These are phyloP conservation scores for Colletotrichum karsti DNA, from an alignment of 2,329 filamentous ascomycete species.

Conservation along the genomic window DNA sequence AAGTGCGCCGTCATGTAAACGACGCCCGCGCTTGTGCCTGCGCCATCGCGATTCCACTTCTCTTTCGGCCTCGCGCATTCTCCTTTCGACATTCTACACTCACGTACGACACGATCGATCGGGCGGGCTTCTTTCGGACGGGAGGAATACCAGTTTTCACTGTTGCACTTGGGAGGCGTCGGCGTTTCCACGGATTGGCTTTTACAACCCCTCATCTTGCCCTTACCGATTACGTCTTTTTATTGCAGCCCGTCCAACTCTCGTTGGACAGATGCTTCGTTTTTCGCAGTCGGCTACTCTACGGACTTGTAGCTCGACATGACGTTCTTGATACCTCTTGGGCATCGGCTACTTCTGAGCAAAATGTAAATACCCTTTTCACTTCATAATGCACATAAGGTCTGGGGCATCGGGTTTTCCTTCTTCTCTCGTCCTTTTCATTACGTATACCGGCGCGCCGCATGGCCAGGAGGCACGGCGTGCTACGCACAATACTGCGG, in stretches of 20 bases:
- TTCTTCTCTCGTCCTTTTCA: background rate
- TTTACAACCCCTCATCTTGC: constrained; percentile 2
- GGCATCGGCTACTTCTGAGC: constrained; percentile 17
- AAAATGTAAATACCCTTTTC: constrained; percentile 26
- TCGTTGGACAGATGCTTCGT: constrained; percentile 18
- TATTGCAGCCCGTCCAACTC: constrained; percentile 22
- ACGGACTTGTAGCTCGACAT: constrained; percentile 7
- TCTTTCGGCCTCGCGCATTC: background rate
- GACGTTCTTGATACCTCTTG: constrained; percentile 28
- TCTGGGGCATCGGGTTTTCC: background rate
- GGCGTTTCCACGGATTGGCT: constrained; percentile 26
- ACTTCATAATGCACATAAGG: constrained; percentile 15
- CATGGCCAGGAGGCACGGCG: constrained; percentile 1
- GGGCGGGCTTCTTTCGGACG: constrained; percentile 13
- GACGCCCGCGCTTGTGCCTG: background rate
- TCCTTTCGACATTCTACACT: background rate
- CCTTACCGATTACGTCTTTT: constrained; percentile 17
- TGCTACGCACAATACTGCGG: constrained; percentile 6
- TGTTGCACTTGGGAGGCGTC: constrained; percentile 25
- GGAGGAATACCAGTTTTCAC: constrained; percentile 7
- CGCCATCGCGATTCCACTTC: background rate
- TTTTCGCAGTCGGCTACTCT: background rate
- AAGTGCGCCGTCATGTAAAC: constrained; percentile 69
- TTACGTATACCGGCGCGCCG: background rate
- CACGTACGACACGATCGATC: constrained; percentile 14